These are phyloP conservation scores for Lactuca saligna DNA, from an alignment of 129 eudicot genomes.

Conservation along the genomic window DNA sequence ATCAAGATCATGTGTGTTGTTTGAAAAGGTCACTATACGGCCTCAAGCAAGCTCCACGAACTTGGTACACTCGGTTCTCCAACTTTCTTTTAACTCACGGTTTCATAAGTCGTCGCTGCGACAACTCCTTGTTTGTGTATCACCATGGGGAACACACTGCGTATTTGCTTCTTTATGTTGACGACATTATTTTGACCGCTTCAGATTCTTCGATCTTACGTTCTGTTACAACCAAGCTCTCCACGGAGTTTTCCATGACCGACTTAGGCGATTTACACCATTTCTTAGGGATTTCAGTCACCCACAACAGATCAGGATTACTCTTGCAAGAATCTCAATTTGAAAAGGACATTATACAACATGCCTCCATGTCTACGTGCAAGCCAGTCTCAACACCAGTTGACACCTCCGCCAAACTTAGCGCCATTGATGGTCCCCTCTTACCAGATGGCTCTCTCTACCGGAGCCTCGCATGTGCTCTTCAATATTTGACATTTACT, in stretches of 20 bases:
- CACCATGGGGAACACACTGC: neutral
- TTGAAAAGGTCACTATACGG: neutral
- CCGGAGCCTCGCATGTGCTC: neutral
- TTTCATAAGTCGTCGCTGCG: neutral
- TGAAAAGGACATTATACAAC: neutral
- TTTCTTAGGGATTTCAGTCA: neutral
- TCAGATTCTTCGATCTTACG: neutral
- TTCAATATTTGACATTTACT: neutral
- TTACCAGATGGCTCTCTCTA: neutral
- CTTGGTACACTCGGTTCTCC: neutral
- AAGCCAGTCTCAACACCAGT: conserved; percentile 5
- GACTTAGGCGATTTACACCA: neutral
- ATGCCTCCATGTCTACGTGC: neutral
- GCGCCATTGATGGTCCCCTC: neutral
- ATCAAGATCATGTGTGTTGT: neutral
- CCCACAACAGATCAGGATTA: neutral
- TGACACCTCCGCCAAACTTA: neutral
- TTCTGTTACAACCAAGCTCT: neutral
- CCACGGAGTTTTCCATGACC: neutral
- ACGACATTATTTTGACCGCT: neutral
- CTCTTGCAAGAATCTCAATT: neutral
- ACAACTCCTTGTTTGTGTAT: conserved; percentile 3
- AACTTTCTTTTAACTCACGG: neutral
- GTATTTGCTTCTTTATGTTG: no score
- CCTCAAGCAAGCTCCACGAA: conserved; percentile 3